These are phyloP conservation scores for Melocanna baccifera DNA, from an alignment of 176 grass and related monocot genomes.

Conservation along the genomic window DNA sequence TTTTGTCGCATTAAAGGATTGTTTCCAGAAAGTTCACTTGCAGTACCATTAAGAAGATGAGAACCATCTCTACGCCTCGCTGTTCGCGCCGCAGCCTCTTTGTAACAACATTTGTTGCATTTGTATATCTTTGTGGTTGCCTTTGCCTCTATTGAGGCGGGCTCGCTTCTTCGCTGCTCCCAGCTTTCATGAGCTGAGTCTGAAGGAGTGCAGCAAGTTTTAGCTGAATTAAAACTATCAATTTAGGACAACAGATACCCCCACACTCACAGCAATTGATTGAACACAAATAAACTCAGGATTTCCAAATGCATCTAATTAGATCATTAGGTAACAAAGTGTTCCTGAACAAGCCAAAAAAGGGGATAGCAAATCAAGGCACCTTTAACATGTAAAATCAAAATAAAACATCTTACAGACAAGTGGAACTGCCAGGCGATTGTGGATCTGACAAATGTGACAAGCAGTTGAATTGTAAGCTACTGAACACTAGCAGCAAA, in stretches of 20 bases:
- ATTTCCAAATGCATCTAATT: neutral
- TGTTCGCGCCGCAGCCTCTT: conserved; percentile 42
- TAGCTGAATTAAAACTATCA: conserved; percentile 17
- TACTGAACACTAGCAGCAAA: neutral
- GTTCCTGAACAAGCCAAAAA: neutral
- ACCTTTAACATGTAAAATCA: neutral
- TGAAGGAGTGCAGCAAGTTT: conserved; percentile 28
- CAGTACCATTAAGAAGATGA: conserved; percentile 72
- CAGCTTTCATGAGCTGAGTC: conserved; percentile 95
- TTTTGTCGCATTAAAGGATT: conserved; percentile 63
- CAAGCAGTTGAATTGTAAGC: conserved; percentile 3
- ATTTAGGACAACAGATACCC: neutral
- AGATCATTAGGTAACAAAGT: conserved; percentile 1
- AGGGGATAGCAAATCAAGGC: neutral
- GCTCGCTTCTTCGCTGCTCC: conserved; percentile 73
- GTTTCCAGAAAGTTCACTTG: conserved; percentile 61
- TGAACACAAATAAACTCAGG: neutral
- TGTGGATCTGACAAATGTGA: conserved; percentile 12
- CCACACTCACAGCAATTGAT: conserved; percentile 9
- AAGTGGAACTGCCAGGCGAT: neutral
- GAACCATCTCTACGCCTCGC: conserved; percentile 51
- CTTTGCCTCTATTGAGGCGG: conserved; percentile 51
- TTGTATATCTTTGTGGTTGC: conserved; percentile 69
- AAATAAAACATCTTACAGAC: conserved; percentile 15
- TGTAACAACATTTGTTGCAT: conserved; percentile 71